Evolutionary conservation across 352 stramenopile species (phyloP).

Genomic region (Pythium volutum): DNA sequence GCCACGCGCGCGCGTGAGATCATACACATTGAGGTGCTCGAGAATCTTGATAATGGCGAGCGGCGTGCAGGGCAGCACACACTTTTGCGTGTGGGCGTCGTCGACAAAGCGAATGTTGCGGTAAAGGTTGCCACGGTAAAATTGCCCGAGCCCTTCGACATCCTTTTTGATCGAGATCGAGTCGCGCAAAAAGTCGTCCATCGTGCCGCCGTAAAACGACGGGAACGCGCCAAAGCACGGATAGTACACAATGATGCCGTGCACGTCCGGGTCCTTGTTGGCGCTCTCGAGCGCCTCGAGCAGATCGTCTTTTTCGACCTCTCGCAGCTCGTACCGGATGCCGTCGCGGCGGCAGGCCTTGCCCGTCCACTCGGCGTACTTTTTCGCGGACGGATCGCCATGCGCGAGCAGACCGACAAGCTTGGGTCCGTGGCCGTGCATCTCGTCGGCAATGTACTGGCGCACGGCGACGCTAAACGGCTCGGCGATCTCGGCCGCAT

Average conservation of each 20-base stretch:
- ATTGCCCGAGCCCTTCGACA: constrained; percentile 95
- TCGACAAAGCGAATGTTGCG: constrained; percentile 96
- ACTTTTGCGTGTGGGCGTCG: constrained; percentile 90
- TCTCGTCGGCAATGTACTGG: constrained; percentile 74
- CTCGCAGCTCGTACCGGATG: constrained; percentile 96
- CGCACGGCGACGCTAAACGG: constrained; percentile 86
- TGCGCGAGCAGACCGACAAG: constrained; percentile 93
- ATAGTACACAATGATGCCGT: constrained; percentile 99
- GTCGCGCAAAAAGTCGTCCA: constrained; percentile 98
- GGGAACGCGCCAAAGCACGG: constrained; percentile 96
- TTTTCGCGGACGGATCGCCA: constrained; percentile 91
- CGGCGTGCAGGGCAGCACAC: constrained; percentile 95
- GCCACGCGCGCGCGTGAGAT: constrained; percentile 52
- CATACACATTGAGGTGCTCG: constrained; percentile 89
- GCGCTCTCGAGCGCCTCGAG: constrained; percentile 91
- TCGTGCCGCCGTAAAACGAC: constrained; percentile 94
- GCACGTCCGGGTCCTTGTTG: constrained; percentile 93
- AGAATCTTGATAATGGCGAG: constrained; percentile 95
- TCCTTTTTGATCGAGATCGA: constrained; percentile 96
- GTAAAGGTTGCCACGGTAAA: constrained; percentile 97
- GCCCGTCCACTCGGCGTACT: constrained; percentile 97
- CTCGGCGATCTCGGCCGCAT: constrained; percentile 79
- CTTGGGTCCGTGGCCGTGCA: constrained; percentile 78
- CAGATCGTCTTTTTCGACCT: constrained; percentile 92
- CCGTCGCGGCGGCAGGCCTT: constrained; percentile 93